Base-by-base conservation (phyloP, 148 eudicot genomes). In the Amaranthus hypochondriacus region DNA sequence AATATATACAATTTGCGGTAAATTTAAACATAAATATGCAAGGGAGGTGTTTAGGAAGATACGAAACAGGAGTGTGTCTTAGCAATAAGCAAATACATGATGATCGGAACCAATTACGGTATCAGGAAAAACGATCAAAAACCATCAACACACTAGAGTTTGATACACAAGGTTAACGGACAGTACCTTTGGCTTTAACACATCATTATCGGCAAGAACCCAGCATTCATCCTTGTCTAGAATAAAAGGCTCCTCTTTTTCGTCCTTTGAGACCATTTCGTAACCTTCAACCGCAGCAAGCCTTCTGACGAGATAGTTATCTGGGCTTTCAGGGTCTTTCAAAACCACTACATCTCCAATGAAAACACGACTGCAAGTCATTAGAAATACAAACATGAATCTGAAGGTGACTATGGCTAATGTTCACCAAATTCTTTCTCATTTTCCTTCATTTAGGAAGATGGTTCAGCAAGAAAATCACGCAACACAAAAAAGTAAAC, bases 231-330 rank as follows among this genome's bases (percentile, higher is more conserved):
- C 84, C 77, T 86, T 80, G 51, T 94, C 89, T 72, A 94, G 93
- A 75, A 92, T 79, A 58, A 94, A 94, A 69, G 98, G 93, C 71
- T 92, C 93, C 46, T 94, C 98, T 70, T 92, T 90, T 76, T 90
- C 97, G 78, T 92, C 93, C 65, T 82, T 89, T 6, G 98, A 92
- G 51, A 80, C 93, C 98, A 95, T 95, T 88, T 92, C 98, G 77
- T 85, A 87, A 15, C 98, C 98, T 82, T 92, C 93, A 54, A 80
- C 67, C 11, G 98, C 98, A 82, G 96, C 96, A 72, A 95, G 77
- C 84, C 98, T 95, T 76, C 98, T 80, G 62, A 95, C 96, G 54
- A 95, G 78, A 73, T 73, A 84, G 66, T 88, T 80, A 13, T 85
- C 81, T 21, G 84, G 69, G 44, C 85, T 81, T 59, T 73, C 86